Evolutionary conservation across 2,329 filamentous ascomycete species (phyloP), one percentile per base, ranked within the genome.

Genomic region (Teratosphaeriaceae sp.): DNA sequence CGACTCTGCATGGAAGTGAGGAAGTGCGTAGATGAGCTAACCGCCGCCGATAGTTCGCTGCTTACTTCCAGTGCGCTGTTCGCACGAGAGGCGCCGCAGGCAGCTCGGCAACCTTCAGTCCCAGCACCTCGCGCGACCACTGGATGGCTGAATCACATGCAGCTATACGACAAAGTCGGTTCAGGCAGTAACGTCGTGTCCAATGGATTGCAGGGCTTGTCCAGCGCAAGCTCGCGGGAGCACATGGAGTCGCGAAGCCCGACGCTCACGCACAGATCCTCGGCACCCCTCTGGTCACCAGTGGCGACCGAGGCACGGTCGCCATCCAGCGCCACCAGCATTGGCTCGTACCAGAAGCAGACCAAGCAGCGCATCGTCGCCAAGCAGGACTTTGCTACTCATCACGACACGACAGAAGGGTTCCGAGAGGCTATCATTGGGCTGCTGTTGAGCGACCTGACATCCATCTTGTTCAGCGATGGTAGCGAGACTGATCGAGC

Each of bases 401-500:
- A 23, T 21, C 24, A 38, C 13, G 23, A 3, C 23, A 20, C 21
- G 22, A 15, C 31, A 3, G 53, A 58, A 15, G 46, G 38, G 7
- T 44, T 61, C 7, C 50, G 53, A 11, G 85, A 89, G 59, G 85
- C 82, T 0, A 68, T 97, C 29, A 90, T 84, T 1, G 89, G 88
- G 50, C 72, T 98, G 15, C 68, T 97, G 2, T 69, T 97, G 20
- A 97, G 90, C 38, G 92, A 98, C 61, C 73, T 97, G 3, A 88
- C 89, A 5, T 88, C 83, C 30, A 78, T 87, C 22, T 83, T 96
- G 1, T 92, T 94, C 63, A 80, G 82, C n/a, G 79, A 78, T 39
- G 92, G 92, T 2, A 94, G 88, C 31, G 92, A 98, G 67, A 97
- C 90, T 1, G 92, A 97, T 62, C 74, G 74, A 2, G 96, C 90